phyloP scores from a whole-genome alignment of 2,329 filamentous ascomycete genomes.

The Fusarium goolgardi region DNA sequence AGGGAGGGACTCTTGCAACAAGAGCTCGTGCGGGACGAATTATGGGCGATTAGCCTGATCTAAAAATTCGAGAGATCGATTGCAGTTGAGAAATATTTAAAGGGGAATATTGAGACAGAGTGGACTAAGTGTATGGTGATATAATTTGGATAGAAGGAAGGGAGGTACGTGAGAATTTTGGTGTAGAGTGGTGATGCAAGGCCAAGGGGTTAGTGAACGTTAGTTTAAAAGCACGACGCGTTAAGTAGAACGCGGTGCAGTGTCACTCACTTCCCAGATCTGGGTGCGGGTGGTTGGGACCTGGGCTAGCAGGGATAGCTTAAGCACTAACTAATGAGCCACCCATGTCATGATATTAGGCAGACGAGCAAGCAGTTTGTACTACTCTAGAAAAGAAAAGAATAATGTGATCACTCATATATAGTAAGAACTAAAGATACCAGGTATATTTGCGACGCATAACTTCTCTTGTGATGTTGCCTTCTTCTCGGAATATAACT shows the following conservation, averaged over 20 bases:
- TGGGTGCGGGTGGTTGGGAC: constrained; percentile 37
- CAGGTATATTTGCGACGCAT: not conserved
- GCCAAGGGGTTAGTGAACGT: constrained; percentile 19
- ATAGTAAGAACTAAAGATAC: not conserved
- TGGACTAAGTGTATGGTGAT: not conserved
- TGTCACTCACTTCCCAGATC: constrained; percentile 28
- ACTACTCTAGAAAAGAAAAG: not conserved
- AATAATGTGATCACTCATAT: not conserved
- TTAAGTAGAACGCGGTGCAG: constrained; percentile 38
- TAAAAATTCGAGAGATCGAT: not conserved
- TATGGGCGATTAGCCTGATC: constrained; percentile 19
- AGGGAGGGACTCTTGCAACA: constrained; percentile 27
- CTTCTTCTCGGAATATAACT: not conserved
- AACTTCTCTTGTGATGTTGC: not conserved
- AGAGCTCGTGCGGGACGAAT: constrained; percentile 30
- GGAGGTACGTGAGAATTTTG: constrained; percentile 24
- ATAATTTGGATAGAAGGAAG: constrained; percentile 16
- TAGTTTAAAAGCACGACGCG: constrained; percentile 29
- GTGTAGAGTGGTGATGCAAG: constrained; percentile 36
- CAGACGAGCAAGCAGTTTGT: constrained; percentile 2
- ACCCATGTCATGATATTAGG: constrained; percentile 27
- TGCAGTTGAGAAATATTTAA: not conserved
- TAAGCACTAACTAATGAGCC: constrained; percentile 34
- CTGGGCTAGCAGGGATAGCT: constrained; percentile 32
- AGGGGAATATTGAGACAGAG: not conserved